Evolutionary conservation across 495 filamentous ascomycete genomes (phyloP).

Genomic region (Terfezia claveryi): DNA sequence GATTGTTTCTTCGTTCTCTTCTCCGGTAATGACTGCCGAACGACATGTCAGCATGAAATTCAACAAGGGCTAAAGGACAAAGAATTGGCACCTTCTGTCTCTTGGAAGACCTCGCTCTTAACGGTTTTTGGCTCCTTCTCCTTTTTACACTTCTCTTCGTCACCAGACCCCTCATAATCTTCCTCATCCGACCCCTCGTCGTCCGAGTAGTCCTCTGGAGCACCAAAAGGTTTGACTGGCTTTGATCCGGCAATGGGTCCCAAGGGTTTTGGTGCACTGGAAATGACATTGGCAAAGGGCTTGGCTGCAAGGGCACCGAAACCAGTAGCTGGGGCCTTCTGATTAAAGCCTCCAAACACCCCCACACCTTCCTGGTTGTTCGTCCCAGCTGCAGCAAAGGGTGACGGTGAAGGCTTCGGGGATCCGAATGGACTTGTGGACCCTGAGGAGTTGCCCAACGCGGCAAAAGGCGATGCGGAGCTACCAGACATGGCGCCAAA

Average conservation of each 20-base stretch:
- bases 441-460: constrained; percentile 2
- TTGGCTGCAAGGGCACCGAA: constrained; percentile 12
- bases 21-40: constrained; percentile 39
- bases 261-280: constrained; percentile 14
- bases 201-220: constrained; percentile 26
- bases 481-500: constrained; percentile 23
- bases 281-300: constrained; percentile 23
- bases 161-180: constrained; percentile 25
- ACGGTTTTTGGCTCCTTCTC: constrained; percentile 14
- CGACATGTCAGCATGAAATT: too few species aligned
- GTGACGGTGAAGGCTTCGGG: neutral
- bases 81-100: constrained; percentile 18
- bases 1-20: constrained; percentile 26
- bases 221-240: constrained; percentile 33
- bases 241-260: constrained; percentile 26
- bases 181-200: constrained; percentile 25
- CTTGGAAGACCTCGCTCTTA: neutral
- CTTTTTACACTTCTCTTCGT: constrained; percentile 27
- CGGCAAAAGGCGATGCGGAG: constrained; percentile 13
- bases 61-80: too few species aligned
- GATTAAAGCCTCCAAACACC: neutral
- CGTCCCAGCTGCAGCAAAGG: neutral
- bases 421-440: neutral
- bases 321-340: neutral
- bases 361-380: neutral